phyloP scores from a whole-genome alignment of 2,329 filamentous ascomycete species.

The Kalmusia sp. region DNA sequence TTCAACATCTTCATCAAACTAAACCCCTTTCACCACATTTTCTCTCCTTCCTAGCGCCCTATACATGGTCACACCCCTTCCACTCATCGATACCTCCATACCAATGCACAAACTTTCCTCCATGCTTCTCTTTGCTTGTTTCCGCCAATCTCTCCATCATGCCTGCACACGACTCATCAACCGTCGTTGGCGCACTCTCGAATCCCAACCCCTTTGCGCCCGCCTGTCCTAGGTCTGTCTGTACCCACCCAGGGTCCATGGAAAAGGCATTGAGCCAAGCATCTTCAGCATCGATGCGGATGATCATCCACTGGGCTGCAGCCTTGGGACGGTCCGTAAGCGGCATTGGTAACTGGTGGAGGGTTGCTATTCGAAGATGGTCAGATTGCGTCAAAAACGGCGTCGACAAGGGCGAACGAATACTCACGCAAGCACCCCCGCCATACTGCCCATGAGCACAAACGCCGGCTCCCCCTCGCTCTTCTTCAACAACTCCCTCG shows the following conservation, averaged over 20 bases:
- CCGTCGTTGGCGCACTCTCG: conserved; percentile 4
- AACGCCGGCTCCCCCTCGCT: conserved; percentile 11
- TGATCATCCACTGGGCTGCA: conserved; percentile 11
- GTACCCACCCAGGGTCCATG: conserved; percentile 14
- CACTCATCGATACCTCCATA: neutral
- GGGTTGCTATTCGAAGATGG: conserved; percentile 4
- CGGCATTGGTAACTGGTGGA: conserved; percentile 16
- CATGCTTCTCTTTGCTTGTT: neutral
- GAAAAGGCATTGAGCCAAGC: conserved; percentile 10
- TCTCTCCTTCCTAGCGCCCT: no score
- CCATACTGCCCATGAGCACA: conserved; percentile 17
- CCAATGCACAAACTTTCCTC: neutral
- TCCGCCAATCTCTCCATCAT: conserved; percentile 10
- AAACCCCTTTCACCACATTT: no score
- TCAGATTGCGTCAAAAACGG: neutral
- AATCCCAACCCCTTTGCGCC: conserved; percentile 10
- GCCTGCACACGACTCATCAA: conserved; percentile 9
- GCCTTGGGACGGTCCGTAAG: conserved; percentile 15
- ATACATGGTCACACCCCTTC: neutral
- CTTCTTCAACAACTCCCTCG: conserved; percentile 15
- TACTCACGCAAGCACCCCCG: conserved; percentile 7
- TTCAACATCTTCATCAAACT: no score
- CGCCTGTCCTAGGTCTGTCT: conserved; percentile 16
- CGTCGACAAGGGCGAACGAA: neutral
- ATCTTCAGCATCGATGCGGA: conserved; percentile 12